Evolutionary conservation across 202 grass and related monocot species (phyloP), one percentile per base, ranked within the genome.

Genomic region (Carex sylvatica): DNA sequence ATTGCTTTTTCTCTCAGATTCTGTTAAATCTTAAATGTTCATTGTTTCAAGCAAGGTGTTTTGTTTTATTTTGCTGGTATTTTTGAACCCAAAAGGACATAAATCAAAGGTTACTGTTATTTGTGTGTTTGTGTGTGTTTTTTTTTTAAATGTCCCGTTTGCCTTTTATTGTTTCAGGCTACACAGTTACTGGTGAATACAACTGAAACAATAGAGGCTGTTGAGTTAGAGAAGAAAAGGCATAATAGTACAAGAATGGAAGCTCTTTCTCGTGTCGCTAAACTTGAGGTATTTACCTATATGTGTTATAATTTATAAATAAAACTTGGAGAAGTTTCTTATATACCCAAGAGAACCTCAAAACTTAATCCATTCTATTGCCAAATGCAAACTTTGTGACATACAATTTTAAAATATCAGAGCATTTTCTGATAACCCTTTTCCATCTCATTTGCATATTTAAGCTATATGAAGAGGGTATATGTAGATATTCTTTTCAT

Each of bases 181-280:
- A 91, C 91, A 77, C 89, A 93, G 86, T 82, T 99, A 89, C 96
- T 95, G 84, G 90, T 24, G 51, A 99, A 87, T 90, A 99, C 88
- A 91, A 93, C 93, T 28, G 91, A 95, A 83, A 90, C 91, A 6
- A 93, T 99, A 90, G 96, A 99, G 67, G 96, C 96, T 75, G 83
- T 93, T 13, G 96, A 99, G 72, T 84, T 87, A 64, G 96, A 99
- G 84, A 99, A 95, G 82, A 85, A 88, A 74, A 85, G 82, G 49
- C 96, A 99, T 77, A 64, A 99, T 40, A 95, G 91, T 81, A 99
- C 96, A 79, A 93, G 93, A 91, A 98, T 98, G 91, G 92, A 98
- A 85, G 92, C 96, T 84, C 84, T 98, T 82, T 80, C 66, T 42
- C 78, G 74, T 11, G 88, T 98, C 65, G 92, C 92, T 81, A 83